phyloP scores from a whole-genome alignment of 306 rosid genomes.

The Hippophae tibetana region DNA sequence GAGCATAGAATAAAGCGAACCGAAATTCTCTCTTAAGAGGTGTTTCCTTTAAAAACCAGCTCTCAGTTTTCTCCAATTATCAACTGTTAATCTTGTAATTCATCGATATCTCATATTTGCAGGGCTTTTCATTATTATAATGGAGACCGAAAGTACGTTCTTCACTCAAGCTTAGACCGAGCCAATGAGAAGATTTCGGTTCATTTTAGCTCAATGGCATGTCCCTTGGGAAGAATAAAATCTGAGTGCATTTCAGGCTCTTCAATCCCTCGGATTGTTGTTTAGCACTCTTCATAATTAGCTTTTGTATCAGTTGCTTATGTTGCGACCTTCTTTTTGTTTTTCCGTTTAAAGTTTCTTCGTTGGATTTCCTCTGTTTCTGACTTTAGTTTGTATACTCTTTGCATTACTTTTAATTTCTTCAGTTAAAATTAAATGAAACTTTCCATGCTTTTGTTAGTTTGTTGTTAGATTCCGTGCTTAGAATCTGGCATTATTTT shows the following conservation, averaged over 20 bases:
- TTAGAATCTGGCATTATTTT: neutral
- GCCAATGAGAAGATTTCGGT: constrained; percentile 24
- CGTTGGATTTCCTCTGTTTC: constrained; percentile 22
- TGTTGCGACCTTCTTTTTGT: constrained; percentile 7
- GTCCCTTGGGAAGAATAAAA: constrained; percentile 38
- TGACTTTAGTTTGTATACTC: constrained; percentile 22
- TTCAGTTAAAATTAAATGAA: constrained; percentile 20
- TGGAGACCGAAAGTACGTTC: constrained; percentile 14
- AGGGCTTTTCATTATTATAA: constrained; percentile 11
- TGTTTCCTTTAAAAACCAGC: constrained; percentile 21
- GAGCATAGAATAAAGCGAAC: neutral
- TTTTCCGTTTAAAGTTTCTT: constrained; percentile 23
- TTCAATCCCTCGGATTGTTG: constrained; percentile 30
- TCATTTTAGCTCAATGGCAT: constrained; percentile 36
- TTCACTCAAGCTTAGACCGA: neutral
- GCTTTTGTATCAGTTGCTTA: constrained; percentile 5
- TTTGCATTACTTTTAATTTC: constrained; percentile 15
- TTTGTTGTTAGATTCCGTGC: too few relatives aligned
- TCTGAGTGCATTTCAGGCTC: constrained; percentile 44
- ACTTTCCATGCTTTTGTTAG: neutral
- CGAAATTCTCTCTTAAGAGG: constrained; percentile 34
- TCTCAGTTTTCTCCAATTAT: neutral
- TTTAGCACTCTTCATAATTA: constrained; percentile 7
- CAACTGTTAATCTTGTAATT: neutral
- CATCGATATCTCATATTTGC: neutral